Base-by-base conservation (phyloP, 306 rosid species). In the Cicer yamashitae region DNA sequence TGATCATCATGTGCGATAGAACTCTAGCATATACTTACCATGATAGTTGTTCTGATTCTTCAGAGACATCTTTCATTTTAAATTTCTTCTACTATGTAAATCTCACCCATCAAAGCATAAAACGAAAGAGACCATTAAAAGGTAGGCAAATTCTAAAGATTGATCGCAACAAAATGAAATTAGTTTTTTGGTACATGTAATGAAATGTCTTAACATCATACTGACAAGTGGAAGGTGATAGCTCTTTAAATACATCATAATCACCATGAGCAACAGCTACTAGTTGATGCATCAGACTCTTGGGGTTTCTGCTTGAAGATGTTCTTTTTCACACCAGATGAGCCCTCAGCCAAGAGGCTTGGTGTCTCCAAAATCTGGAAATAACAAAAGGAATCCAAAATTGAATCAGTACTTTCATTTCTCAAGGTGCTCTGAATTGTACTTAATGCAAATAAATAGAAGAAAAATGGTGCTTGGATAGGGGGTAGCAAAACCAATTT, bases 331-430 rank as follows among this genome's bases (percentile, higher is more conserved):
- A 87, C 79, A 51, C 93, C 90, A 0, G 91, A 85, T 6, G 93
- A 87, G 61, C 93, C 91, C 77, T 84, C 91, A 6, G 88, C 81
- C 82, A 91, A 71, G 30, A 91, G 96, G 68, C 90, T 91, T 8
- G 96, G 93, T 40, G 91, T 87, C n/a, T 91, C 96, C 88, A 91
- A 82, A 75, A 91, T 86, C 93, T 91, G 83, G 79, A 80, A 20
- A 61, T 72, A 66, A 75, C 78, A 78, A 71, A 4, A 41, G 10
- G 5, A 71, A 63, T 78, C 34, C 15, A 38, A 11, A 71, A 66
- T 67, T 53, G 10, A n/a, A 34, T 44, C 14, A 54, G 12, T 56
- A 44, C 20, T 63, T 48, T 17, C 72, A 70, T 38, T 47, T 7
- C 18, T 51, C n/a, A 70, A 44, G 11, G 48, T 12, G 51, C 34